Evolutionary conservation across 148 eudicot species (phyloP), one percentile per base, ranked within the genome.

Genomic region (Amaranthus cruentus): DNA sequence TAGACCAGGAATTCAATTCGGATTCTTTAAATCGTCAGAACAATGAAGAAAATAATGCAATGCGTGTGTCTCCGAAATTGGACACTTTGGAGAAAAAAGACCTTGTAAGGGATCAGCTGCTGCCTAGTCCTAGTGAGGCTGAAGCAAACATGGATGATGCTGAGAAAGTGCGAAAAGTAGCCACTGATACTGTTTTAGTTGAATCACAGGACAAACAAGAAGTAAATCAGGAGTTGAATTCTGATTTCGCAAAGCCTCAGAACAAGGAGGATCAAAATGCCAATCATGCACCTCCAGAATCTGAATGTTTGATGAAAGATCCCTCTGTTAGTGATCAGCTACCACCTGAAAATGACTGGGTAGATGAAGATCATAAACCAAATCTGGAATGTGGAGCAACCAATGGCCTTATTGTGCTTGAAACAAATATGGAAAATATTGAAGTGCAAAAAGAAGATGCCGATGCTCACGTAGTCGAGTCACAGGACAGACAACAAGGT

Each of bases 401-500:
- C 8, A 12, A 13, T 8, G 63, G 6, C 7, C 12, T 60, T 28
- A 10, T 7, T 1, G 44, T 18, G 13, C 43, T 28, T 28, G 63
- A 60, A 42, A 60, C 44, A 60, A 28, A 60, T 15, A 28, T 7
- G 44, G 46, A 60, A 7, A 3, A 7, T 60, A 44, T 60, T 21
- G 82, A 80, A 73, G 68, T 63, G 60, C 71, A 70, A 54, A 84
- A 72, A 75, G 65, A 71, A 52, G 48, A 60, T 51, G 58, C 58
- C 18, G 67, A 48, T 28, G 51, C 72, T 63, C 84, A 44, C 73
- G 72, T 57, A 47, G 76, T 61, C 15, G 76, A 55, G 42, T 66
- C 38, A 28, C 38, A 28, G 38, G 38, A 71, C 62, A 53, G 54
- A 64, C 79, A 28, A 59, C 43, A 2, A 18, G 63, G 15, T 59